Base-by-base conservation (phyloP, 352 stramenopile genomes). In the Globisporangium nodosum region DNA sequence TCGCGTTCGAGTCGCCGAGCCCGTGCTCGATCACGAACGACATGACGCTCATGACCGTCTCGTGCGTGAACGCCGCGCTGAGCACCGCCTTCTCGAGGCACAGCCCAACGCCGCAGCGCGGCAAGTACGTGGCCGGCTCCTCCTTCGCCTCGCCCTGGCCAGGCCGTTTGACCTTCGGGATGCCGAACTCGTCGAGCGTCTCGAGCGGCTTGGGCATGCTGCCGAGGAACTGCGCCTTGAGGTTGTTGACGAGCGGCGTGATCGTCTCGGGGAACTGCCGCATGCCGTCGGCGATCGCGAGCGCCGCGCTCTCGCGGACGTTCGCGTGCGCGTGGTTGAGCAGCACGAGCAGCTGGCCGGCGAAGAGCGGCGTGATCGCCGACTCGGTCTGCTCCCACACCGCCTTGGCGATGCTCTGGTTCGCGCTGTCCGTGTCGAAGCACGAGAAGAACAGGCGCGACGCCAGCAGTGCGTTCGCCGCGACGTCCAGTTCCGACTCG, bases 11-110 rank as follows among this genome's bases (percentile, higher is more conserved):
- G 64, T 96, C 86, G 37, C 71, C 77, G 27, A 94, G 64, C 33
- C 86, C 86, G 50, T 86, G 65, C 45, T 92, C 78, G 53, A 96
- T 86, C 46, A 96, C 82, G 50, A 96, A 96, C 30, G 79, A 73
- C 58, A 94, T 61, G 20, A 88, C 63, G 33, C 76, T 61, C 61
- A 89, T 76, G 7, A 90, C 85, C 61, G 85, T 78, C 20, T 62
- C 60, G 53, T 71, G 80, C 9, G 81, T 78, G 53, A 94, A 73
- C 15, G 66, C 61, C 13, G 68, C 69, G 49, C 70, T 59, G 12
- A 67, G 56, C 16, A 71, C 78, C 7, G 75, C 63, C 56, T 94
- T 90, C 63, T 94, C 84, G n/a, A 95, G 60, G 58, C 82, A 88
- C 40, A 92, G 45, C 20, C 71, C 73, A 46, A 92, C 84, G 54